Evolutionary conservation across 2,329 filamentous ascomycete species (phyloP), one percentile per base, ranked within the genome.

Genomic region (Calonectria montana): DNA sequence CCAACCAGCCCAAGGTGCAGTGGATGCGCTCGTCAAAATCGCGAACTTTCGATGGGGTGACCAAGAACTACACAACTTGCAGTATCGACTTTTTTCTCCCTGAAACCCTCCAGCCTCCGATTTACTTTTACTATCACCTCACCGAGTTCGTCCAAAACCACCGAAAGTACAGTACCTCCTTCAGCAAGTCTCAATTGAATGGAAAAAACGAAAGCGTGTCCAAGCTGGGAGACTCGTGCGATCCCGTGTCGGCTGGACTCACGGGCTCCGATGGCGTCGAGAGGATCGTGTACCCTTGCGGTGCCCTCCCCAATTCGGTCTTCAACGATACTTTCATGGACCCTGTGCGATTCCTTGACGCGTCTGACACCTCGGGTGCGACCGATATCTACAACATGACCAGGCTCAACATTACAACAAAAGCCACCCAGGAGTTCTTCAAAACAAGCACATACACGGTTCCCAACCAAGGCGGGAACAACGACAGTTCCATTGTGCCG

Each of bases 241-340:
- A 59, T 18, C 53, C 53, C 31, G 31, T 59, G 10, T 25, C 31
- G 4, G 53, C 53, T 18, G 53, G 53, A 3, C 2, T 59, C 7
- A 59, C 4, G n/a, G 53, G 53, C 15, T 23, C 53, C 21, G 53
- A 59, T 8, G 53, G 53, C 53, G 53, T 59, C 21, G 31, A 59
- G 53, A 59, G 53, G 18, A 59, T 59, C 31, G 53, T 59, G 31
- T 59, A 59, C 53, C 53, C 53, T 12, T 59, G 53, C 53, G 53
- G 53, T 31, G 53, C 53, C 31, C 37, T 59, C 35, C 31, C 53
- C 21, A 59, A 59, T 31, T 59, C 53, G 31, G 53, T 59, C 53
- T 59, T 59, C 53, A 59, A 59, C 53, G 53, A 59, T 31, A 39
- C 53, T 21, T 59, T 59, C 21, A 59, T 59, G 53, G 53, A 59